Evolutionary conservation across 495 filamentous ascomycete species (phyloP).

Genomic region (Aspergillus nidulans): DNA sequence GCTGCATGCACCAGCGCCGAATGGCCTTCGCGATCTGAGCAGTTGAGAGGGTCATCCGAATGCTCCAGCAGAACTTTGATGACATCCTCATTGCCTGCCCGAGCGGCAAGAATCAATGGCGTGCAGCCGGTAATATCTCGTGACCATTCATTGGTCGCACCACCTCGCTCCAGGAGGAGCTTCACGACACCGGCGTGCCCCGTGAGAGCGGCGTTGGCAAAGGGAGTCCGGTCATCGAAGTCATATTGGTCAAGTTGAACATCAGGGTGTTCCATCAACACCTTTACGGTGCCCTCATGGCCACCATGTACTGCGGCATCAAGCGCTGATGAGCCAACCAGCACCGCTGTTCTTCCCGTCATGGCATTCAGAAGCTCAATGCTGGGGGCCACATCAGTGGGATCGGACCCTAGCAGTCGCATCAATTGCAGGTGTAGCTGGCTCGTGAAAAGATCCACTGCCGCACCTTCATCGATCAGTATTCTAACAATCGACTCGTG

Average conservation of each 20-base stretch:
- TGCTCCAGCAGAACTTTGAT: background rate
- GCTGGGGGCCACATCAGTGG: background rate
- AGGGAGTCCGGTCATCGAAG: background rate
- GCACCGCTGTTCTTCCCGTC: background rate
- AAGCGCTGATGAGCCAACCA: background rate
- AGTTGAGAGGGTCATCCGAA: background rate
- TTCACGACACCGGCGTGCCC: background rate
- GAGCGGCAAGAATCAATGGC: background rate
- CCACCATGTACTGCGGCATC: slow-evolving; percentile 1
- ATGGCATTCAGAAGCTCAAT: background rate
- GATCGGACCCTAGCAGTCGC: background rate
- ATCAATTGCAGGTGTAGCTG: background rate
- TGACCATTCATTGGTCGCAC: background rate
- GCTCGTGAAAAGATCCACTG: background rate
- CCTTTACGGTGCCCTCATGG: background rate
- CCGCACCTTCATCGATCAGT: background rate
- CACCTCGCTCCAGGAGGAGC: background rate
- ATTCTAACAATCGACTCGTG: slow-evolving; percentile 10
- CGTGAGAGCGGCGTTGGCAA: background rate
- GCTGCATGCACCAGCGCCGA: background rate
- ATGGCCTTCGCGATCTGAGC: background rate
- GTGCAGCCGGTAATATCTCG: background rate
- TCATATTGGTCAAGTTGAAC: background rate
- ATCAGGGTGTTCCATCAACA: background rate
- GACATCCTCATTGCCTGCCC: background rate